Percentiles rank a stretch among this genome's conserved stretches.
Conservation (phyloP, 768 basidiomycete species). For the Termitomyces sp. region DNA sequence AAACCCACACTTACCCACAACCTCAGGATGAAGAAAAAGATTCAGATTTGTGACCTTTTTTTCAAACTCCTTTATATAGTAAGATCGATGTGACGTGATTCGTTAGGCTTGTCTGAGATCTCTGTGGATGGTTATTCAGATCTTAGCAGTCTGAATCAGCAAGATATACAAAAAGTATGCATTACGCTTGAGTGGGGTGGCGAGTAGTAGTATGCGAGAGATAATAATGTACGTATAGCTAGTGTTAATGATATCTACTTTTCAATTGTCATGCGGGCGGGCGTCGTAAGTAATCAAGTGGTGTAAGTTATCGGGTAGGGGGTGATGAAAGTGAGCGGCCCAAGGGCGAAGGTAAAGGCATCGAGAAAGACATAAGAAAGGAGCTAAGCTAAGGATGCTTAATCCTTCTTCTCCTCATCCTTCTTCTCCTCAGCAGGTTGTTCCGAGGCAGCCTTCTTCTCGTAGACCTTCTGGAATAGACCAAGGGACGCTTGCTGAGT, state of each 20-base stretch:
- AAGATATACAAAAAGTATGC: not conserved
- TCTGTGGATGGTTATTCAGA: too few relatives aligned
- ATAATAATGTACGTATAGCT: conserved; percentile 10
- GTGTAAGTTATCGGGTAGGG: conserved; percentile 5
- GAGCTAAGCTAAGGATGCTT: conserved; percentile 22
- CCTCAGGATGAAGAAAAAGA: not conserved
- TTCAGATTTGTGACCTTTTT: not conserved
- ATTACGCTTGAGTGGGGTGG: conserved; percentile 15
- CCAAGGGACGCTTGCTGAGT: conserved; percentile 93
- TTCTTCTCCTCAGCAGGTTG: conserved; percentile 35
- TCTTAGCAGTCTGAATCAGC: too few relatives aligned
- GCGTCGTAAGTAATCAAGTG: conserved; percentile 9
- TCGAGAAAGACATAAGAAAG: not conserved
- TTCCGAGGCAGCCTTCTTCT: conserved; percentile 65
- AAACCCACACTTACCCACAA: not conserved
- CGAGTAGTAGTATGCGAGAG: conserved; percentile 1
- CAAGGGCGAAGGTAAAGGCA: not conserved
- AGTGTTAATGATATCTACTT: conserved; percentile 11
- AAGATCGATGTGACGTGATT: not conserved
- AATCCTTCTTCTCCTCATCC: conserved; percentile 88
- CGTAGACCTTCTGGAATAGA: conserved; percentile 97
- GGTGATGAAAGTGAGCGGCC: not conserved
- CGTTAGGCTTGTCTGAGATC: too few relatives aligned
- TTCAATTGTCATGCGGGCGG: conserved; percentile 13
- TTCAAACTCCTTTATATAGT: too few relatives aligned